Base-by-base conservation (phyloP, 176 grass and related monocot genomes). In the Tuctoria greenei region DNA sequence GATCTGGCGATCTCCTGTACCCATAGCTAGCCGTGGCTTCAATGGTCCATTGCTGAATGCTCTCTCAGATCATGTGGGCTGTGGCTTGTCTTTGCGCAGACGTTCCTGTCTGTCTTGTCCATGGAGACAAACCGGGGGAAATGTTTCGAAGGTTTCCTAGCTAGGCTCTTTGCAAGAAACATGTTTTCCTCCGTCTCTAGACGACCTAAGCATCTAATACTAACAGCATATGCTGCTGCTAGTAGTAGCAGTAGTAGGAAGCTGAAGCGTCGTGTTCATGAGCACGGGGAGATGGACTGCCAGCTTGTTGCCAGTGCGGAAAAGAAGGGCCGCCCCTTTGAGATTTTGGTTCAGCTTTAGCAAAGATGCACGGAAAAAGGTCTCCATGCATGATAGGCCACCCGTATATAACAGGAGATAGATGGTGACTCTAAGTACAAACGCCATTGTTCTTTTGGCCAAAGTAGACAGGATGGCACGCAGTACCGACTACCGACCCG, bases 291-390 rank as follows among this genome's bases (percentile, higher is more conserved):
- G 61, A 64, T 37, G 75, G 64, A 76, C 64, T 38, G 60, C 27
- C 79, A 54, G 51, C 51, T 54, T 21, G 42, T 44, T 44, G 51
- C 7, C 7, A 43, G 60, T 50, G 73, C 61, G 51, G 66, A 72
- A 74, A 86, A 66, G 73, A 87, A 82, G 81, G 58, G 58, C 45
- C 67, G 46, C 44, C 66, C 3, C 73, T 78, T 82, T 78, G 60
- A 74, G 79, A 66, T 77, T 86, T 76, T 14, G 45, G 57, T 42
- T 38, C 67, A 61, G 79, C 79, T 82, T 87, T 87, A 45, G 49
- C 74, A 73, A 83, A 86, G 47, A 51, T 47, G 6, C 17, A 50
- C 3, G 59, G 44, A 35, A 4, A 59, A 82, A 76, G 74, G 28
- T 36, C 23, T 51, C 34, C 17, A 64, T 39, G 7, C 17, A 64